phyloP scores from a whole-genome alignment of 2,329 filamentous ascomycete genomes.

The Diaporthe batatas region DNA sequence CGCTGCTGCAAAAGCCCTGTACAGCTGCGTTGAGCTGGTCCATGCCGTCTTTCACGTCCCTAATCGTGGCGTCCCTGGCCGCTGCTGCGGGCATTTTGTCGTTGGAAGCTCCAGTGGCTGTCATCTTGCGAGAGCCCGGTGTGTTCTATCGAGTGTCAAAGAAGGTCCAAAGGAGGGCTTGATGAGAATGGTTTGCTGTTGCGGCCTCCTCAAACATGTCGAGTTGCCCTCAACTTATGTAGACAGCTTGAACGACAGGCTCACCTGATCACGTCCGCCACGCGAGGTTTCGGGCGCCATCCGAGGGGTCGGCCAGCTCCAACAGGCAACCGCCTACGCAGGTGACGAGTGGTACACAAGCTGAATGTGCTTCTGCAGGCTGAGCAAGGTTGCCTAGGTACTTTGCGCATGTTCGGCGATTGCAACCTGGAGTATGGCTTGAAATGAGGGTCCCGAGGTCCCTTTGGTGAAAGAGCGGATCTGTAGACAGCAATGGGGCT shows the following conservation, averaged over 20 bases:
- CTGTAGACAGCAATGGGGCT: not conserved
- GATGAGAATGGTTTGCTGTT: not conserved
- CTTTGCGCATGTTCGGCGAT: not conserved
- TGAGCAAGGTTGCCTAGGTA: not conserved
- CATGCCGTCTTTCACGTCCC: not conserved
- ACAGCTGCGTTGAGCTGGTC: slow-evolving; percentile 6
- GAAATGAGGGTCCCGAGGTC: no score
- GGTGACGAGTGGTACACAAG: not conserved
- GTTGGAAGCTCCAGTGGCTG: not conserved
- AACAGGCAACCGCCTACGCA: not conserved
- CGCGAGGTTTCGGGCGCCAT: not conserved
- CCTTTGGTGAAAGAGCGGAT: not conserved
- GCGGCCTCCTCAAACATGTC: not conserved
- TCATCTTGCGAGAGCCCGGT: not conserved
- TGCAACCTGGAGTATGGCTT: not conserved
- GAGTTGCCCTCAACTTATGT: not conserved
- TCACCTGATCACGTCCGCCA: not conserved
- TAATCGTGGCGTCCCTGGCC: not conserved
- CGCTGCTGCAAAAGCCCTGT: not conserved
- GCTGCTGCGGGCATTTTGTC: not conserved
- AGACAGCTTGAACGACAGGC: no score
- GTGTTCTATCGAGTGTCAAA: not conserved
- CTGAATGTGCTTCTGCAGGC: not conserved
- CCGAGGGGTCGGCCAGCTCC: slow-evolving; percentile 18
- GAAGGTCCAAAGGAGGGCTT: not conserved